Percentiles rank a stretch among this genome's conserved stretches.
Conservation (phyloP, 495 filamentous ascomycete genomes). For the Aspergillus steynii region DNA sequence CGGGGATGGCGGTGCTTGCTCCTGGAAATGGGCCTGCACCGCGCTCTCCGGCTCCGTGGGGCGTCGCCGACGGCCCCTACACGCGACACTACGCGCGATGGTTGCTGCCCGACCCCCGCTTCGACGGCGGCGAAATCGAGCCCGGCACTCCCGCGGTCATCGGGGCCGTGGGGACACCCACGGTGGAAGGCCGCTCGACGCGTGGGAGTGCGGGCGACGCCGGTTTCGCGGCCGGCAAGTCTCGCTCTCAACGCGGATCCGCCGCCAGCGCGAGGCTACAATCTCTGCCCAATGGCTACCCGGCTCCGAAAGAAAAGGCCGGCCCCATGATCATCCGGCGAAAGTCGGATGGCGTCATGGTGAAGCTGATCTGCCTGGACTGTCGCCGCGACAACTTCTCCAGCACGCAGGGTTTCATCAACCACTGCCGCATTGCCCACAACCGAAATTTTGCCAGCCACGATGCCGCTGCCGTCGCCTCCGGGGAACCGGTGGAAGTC, state of each 20-base stretch:
- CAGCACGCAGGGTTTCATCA: constrained; percentile 96
- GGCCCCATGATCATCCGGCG: constrained; percentile 62
- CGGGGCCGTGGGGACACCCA: constrained; percentile 34
- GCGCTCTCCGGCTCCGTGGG: constrained; percentile 76
- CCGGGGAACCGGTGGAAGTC: constrained; percentile 77
- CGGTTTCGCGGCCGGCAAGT: constrained; percentile 54
- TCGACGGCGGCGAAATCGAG: constrained; percentile 66
- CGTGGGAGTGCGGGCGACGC: constrained; percentile 68
- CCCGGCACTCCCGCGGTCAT: constrained; percentile 27
- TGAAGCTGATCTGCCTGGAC: constrained; percentile 85
- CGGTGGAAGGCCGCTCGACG: constrained; percentile 66
- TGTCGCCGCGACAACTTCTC: constrained; percentile 89
- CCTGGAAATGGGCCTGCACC: constrained; percentile 57
- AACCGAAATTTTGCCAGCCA: constrained; percentile 89
- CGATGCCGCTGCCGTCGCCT: constrained; percentile 87
- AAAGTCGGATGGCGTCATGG: constrained; percentile 58
- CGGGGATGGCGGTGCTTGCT: constrained; percentile 63
- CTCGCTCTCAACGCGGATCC: constrained; percentile 61
- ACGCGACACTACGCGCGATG: constrained; percentile 90
- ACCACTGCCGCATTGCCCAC: constrained; percentile 96
- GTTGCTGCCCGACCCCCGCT: constrained; percentile 85
- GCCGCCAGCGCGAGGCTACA: constrained; percentile 61
- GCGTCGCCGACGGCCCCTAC: constrained; percentile 89
- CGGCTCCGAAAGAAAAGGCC: constrained; percentile 64
- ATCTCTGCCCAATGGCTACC: constrained; percentile 70